Conservation (phyloP, 495 filamentous ascomycete genomes). For the Hypoxylon fragiforme region DNA sequence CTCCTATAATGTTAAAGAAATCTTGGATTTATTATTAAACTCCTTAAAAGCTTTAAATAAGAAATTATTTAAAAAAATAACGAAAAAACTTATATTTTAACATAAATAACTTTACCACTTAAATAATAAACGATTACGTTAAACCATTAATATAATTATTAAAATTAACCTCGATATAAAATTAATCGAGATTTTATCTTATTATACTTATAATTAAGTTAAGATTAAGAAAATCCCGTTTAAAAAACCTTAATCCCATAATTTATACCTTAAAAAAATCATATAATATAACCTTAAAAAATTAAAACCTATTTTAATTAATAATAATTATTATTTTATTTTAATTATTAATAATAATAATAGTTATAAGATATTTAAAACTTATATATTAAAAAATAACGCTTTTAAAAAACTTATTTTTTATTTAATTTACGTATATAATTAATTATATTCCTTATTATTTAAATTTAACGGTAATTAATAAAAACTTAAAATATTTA, state of each 20-base stretch:
- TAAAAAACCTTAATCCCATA: background rate
- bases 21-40: no score
- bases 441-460: background rate
- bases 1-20: no score
- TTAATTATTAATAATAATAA: background rate
- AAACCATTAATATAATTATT: background rate
- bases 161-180: background rate
- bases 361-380: background rate
- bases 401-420: background rate
- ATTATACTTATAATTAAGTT: background rate
- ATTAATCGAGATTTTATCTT: background rate
- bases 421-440: background rate
- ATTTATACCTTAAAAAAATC: background rate
- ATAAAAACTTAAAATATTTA: background rate
- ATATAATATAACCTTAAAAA: background rate
- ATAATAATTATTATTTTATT: background rate
- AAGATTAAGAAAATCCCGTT: background rate
- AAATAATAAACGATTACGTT: background rate
- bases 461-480: background rate
- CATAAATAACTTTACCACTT: background rate
- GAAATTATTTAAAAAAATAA: no score
- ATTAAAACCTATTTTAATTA: background rate
- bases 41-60: no score
- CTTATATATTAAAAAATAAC: background rate
- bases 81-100: background rate